These are phyloP conservation scores for Tricladium varicosporioides DNA, from an alignment of 2,329 filamentous ascomycete species.

Conservation along the genomic window DNA sequence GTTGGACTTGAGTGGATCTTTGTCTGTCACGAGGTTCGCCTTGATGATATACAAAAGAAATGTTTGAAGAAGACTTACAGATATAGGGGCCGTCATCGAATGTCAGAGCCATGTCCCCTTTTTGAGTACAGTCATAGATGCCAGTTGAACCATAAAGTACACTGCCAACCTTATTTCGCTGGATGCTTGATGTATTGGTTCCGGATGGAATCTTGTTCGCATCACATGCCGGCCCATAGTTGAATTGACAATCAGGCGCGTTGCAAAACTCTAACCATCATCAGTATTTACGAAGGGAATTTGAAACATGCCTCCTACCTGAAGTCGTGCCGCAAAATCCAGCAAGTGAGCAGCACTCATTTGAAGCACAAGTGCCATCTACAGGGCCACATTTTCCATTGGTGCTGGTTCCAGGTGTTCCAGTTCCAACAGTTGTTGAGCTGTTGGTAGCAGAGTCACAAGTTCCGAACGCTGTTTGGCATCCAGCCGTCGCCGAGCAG, in stretches of 20 bases:
- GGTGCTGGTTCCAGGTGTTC: constrained; percentile 11
- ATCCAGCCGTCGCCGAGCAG: constrained; percentile 30
- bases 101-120: constrained; percentile 62
- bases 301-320: constrained; percentile 11
- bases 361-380: constrained; percentile 20
- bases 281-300: not conserved
- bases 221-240: constrained; percentile 58
- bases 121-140: constrained; percentile 54
- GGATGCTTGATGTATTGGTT: constrained; percentile 49
- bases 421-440: not conserved
- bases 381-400: constrained; percentile 26
- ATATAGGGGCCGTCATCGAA: constrained; percentile 66
- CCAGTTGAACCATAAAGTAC: constrained; percentile 56
- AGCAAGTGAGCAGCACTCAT: constrained; percentile 26
- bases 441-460: constrained; percentile 11
- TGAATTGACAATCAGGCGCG: constrained; percentile 59
- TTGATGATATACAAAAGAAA: too few species aligned
- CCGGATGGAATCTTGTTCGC: constrained; percentile 54
- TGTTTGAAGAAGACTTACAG: constrained; percentile 28
- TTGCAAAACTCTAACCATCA: constrained; percentile 48
- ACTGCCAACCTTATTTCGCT: constrained; percentile 47
- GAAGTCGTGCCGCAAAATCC: constrained; percentile 23
- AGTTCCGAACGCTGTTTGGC: constrained; percentile 25
- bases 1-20: too few species aligned
- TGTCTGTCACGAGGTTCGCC: too few species aligned